Evolutionary conservation across 2,329 filamentous ascomycete species (phyloP), one percentile per base, ranked within the genome.

Genomic region (Fonsecaea monophora): DNA sequence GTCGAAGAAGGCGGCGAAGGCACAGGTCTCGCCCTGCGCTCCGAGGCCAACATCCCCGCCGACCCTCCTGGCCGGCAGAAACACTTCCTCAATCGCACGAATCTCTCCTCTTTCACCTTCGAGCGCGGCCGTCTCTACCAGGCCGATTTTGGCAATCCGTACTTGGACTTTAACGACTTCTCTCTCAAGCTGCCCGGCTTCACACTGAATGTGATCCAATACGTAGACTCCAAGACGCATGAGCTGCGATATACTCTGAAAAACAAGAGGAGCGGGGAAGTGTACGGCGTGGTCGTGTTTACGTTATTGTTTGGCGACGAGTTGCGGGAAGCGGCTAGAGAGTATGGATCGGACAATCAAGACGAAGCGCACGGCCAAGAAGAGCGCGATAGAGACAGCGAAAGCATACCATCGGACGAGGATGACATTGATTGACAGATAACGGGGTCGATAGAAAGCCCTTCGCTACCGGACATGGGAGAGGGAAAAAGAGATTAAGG

Each of bases 221-320:
- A 79, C 64, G 77, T 82, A n/a, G 76, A 81, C 74, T 85, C 87
- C 76, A 91, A 91, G 83, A 90, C 91, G 82, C 92, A 96, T 81
- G 85, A 89, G 72, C 86, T 96, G 81, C 94, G 94, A 85, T 97
- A 98, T 80, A 92, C 96, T 66, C 85, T 98, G 75, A 94, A 94
- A 76, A 91, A 97, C 78, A 87, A 87, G 68, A 79, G 83, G 25
- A 94, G 91, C 0, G 86, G 86, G 56, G 86, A 91, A 38, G 85
- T 92, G 15, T 92, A 97, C 73, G 87, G 97, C 35, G 92, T 94
- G 54, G 83, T 98, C 15, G 79, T 92, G 4, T 94, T 98, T 77
- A 90, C 89, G 18, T 82, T 97, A 3, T 84, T 95, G 67, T 85
- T 78, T 50, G 66, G 75, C 12, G 72, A 73, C 3, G 71, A 74